These are phyloP conservation scores for Adansonia madagascariensis DNA, from an alignment of 441 rosid species.

Conservation along the genomic window DNA sequence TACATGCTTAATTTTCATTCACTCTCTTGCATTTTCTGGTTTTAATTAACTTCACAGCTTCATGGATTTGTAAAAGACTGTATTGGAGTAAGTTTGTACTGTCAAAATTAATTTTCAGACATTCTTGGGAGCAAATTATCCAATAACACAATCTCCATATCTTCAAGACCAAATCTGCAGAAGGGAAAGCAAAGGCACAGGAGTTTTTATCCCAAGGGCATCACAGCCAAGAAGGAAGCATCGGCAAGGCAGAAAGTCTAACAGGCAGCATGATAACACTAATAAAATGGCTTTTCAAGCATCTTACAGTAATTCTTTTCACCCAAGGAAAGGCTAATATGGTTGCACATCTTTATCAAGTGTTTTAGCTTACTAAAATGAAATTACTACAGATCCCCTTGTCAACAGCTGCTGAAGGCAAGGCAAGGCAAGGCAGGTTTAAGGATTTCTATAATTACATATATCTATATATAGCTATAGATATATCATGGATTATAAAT, in stretches of 20 bases:
- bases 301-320: constrained; percentile 45
- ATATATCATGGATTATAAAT: neutral
- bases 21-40: constrained; percentile 20
- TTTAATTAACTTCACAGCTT: neutral
- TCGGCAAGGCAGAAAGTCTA: constrained; percentile 63
- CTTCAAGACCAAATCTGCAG: constrained; percentile 48
- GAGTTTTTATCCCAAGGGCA: constrained; percentile 84
- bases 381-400: constrained; percentile 20
- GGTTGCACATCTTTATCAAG: neutral
- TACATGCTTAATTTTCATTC: neutral
- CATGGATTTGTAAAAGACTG: neutral
- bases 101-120: constrained; percentile 42
- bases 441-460: constrained; percentile 23
- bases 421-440: constrained; percentile 27
- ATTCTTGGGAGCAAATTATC: constrained; percentile 47
- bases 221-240: constrained; percentile 72
- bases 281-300: constrained; percentile 41
- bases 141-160: constrained; percentile 48
- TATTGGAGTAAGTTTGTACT: neutral
- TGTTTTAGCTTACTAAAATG: neutral
- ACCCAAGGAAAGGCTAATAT: constrained; percentile 39
- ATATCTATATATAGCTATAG: constrained; percentile 11
- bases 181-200: constrained; percentile 87
- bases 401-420: constrained; percentile 16
- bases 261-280: constrained; percentile 41